Evolutionary conservation across 2,329 filamentous ascomycete genomes (phyloP).

Genomic region (Fusarium pseudograminearum): DNA sequence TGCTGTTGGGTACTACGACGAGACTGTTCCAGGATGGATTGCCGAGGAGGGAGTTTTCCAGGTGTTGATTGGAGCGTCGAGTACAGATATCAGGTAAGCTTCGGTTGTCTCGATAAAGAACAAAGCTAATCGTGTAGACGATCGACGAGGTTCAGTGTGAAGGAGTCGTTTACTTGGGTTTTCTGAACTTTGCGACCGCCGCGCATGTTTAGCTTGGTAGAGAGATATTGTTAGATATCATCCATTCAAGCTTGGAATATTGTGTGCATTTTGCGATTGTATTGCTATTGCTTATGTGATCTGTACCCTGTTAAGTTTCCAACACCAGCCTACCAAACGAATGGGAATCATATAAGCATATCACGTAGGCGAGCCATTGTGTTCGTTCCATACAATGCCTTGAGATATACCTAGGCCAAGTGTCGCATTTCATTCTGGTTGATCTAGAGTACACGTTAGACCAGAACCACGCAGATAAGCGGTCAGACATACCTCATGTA

Average conservation of each 20-base stretch:
- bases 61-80: conserved; percentile 71
- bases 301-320: not conserved
- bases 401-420: not conserved
- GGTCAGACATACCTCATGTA: conserved; percentile 44
- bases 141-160: conserved; percentile 66
- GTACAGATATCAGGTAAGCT: conserved; percentile 71
- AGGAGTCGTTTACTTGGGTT: conserved; percentile 74
- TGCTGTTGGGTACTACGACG: conserved; percentile 72
- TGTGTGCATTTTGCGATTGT: not conserved
- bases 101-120: rapidly evolving
- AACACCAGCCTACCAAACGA: not conserved
- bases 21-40: conserved; percentile 69
- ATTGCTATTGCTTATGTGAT: not conserved
- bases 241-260: not conserved
- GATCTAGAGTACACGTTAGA: conserved; percentile 21
- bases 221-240: not conserved
- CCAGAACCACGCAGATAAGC: not conserved
- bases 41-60: conserved; percentile 73
- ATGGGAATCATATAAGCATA: not conserved
- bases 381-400: not conserved
- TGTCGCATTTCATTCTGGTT: conserved; percentile 13
- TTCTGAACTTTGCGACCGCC: conserved; percentile 56
- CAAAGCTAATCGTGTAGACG: conserved; percentile 53
- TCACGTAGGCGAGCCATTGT: conserved; percentile 3
- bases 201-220: not conserved